phyloP scores from a whole-genome alignment of 2,329 filamentous ascomycete genomes.

The Paradendryphiella salina region DNA sequence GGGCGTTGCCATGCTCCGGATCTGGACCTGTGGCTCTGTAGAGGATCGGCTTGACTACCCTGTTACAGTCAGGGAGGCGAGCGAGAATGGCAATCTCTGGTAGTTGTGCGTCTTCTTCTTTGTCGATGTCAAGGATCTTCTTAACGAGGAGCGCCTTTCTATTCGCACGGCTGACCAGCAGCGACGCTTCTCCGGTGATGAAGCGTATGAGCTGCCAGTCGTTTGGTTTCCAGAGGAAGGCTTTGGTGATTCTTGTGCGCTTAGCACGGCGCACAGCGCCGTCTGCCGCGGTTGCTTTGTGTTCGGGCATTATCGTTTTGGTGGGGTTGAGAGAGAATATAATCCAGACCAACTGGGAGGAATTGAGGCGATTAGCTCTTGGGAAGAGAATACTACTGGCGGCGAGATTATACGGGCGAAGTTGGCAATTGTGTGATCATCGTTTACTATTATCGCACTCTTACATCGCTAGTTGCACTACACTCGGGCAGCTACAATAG shows the following conservation, averaged over 20 bases:
- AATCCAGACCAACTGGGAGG: background rate
- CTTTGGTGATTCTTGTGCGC: background rate
- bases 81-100: conserved; percentile 18
- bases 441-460: no score
- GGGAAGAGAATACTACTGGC: no score
- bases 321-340: background rate
- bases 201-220: conserved; percentile 4
- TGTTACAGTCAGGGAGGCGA: conserved; percentile 24
- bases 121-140: conserved; percentile 18
- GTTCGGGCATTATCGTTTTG: conserved; percentile 7
- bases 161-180: conserved; percentile 12
- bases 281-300: conserved; percentile 1
- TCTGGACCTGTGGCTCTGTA: conserved; percentile 12
- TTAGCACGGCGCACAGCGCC: background rate
- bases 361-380: background rate
- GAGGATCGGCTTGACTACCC: conserved; percentile 23
- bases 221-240: conserved; percentile 12
- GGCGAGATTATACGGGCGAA: no score
- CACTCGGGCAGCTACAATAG: no score
- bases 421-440: no score
- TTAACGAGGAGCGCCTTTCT: conserved; percentile 19
- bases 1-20: conserved; percentile 11
- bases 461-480: no score
- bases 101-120: conserved; percentile 6
- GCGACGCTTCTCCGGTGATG: background rate